Base-by-base conservation (phyloP, 2,329 filamentous ascomycete genomes). In the Capronia epimyces region DNA sequence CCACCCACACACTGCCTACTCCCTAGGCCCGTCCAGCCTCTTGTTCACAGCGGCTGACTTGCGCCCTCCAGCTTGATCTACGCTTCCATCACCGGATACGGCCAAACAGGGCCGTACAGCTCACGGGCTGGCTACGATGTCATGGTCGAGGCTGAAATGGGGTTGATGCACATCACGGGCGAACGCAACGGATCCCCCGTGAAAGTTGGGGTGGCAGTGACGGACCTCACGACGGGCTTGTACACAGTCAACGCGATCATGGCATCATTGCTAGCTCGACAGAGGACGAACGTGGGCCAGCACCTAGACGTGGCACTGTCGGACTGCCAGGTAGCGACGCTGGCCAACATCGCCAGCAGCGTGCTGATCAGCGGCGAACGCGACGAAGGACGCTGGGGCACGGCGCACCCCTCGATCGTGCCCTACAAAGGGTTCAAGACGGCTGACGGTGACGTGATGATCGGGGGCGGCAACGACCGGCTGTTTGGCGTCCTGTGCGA, bases 121-220 rank as follows among this genome's bases (percentile, higher is more conserved):
- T 80, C 83, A 57, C 80, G 93, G 12, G 89, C 93, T 2, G 93
- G 93, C 3, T 98, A 98, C 75, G 93, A 98, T 69, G 93, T 98
- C 60, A 98, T 98, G 91, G 91, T 98, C 9, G 93, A 98, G 73
- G 93, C 93, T 53, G 93, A 97, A 67, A 90, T 98, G 71, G 93
- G 93, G 1, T 73, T 98, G 50, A 98, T 98, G 93, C 93, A 98
- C 71, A 97, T 98, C 62, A 98, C 93, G 0, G 93, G 93, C 25
- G 80, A 80, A 55, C 79, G 90, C 49, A 86, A 95, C 62, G 89
- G 91, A 0, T 86, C 89, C 1, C 93, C 93, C 0, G 93, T 96
- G 32, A 98, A 98, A 71, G 93, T 98, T 2, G 93, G 93, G 15
- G 93, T 98, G 2, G 93, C 93, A 1, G 93, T 98, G 2, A 97